A percentile compares a stretch with the other conserved stretches of the same genome.
Evolutionary conservation across 1,139 yeast species (phyloP).

Genomic region (Taphrina pruni): DNA sequence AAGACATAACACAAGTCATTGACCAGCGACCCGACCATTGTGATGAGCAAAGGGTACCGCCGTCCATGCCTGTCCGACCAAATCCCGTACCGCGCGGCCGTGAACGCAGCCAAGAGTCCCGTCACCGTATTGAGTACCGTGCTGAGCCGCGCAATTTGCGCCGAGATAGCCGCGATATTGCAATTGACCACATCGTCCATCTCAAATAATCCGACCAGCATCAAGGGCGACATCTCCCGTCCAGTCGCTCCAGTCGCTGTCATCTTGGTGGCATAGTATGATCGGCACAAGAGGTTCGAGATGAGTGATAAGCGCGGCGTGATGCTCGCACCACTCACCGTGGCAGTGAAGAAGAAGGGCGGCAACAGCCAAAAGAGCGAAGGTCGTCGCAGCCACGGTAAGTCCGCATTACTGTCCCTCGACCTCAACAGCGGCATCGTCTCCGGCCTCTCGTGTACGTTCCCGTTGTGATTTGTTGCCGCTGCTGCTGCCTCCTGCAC

Average conservation of each 20-base stretch:
- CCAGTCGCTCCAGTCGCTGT: not conserved
- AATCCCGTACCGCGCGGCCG: constrained; percentile 44
- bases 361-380: constrained; percentile 43
- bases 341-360: constrained; percentile 44
- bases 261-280: constrained; percentile 38
- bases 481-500: constrained; percentile 6
- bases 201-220: too few relatives aligned
- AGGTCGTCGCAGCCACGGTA: constrained; percentile 30
- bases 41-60: constrained; percentile 42
- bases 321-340: constrained; percentile 44
- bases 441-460: not conserved
- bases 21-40: constrained; percentile 44
- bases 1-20: constrained; percentile 41
- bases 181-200: constrained; percentile 34
- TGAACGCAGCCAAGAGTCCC: constrained; percentile 42
- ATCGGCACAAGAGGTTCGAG: constrained; percentile 43
- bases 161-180: constrained; percentile 45
- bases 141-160: constrained; percentile 42
- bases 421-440: constrained; percentile 10
- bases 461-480: not conserved
- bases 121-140: constrained; percentile 43
- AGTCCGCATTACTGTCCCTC: constrained; percentile 20
- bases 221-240: too few relatives aligned
- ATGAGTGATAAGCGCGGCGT: constrained; percentile 45
- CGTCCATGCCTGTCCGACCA: constrained; percentile 47